Conservation (phyloP, 2,329 filamentous ascomycete genomes). For the Fusarium pseudoanthophilum region DNA sequence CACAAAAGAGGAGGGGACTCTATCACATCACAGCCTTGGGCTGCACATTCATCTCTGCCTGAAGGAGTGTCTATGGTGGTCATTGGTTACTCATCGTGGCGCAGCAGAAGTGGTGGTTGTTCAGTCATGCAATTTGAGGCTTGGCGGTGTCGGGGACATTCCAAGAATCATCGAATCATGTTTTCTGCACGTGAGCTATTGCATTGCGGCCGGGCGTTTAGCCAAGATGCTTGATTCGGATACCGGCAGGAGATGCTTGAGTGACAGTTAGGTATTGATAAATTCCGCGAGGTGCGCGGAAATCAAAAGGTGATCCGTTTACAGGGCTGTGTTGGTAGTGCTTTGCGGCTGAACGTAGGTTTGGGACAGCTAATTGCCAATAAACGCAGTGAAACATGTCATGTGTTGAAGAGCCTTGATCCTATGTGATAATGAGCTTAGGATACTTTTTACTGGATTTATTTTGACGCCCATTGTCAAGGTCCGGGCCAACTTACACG, state of each 20-base stretch:
- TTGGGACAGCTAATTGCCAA: neutral
- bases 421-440: neutral
- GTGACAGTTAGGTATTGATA: neutral
- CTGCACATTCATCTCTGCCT: constrained; percentile 16
- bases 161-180: constrained; percentile 1
- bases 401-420: neutral
- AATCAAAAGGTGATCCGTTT: constrained; percentile 5
- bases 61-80: neutral
- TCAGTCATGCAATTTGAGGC: constrained; percentile 20
- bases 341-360: neutral
- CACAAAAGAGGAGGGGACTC: neutral
- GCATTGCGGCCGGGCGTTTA: constrained; percentile 21
- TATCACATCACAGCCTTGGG: constrained; percentile 15
- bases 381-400: neutral
- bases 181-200: neutral
- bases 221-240: constrained; percentile 22
- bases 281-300: constrained; percentile 3
- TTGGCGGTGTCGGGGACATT: constrained; percentile 20
- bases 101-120: constrained; percentile 2
- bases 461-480: too few relatives aligned
- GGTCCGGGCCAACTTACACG: neutral
- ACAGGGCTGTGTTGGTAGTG: constrained; percentile 16
- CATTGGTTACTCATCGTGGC: constrained; percentile 17
- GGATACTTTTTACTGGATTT: neutral
- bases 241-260: constrained; percentile 15